Evolutionary conservation across 2,329 filamentous ascomycete species (phyloP).

Genomic region (Neurospora crassa): DNA sequence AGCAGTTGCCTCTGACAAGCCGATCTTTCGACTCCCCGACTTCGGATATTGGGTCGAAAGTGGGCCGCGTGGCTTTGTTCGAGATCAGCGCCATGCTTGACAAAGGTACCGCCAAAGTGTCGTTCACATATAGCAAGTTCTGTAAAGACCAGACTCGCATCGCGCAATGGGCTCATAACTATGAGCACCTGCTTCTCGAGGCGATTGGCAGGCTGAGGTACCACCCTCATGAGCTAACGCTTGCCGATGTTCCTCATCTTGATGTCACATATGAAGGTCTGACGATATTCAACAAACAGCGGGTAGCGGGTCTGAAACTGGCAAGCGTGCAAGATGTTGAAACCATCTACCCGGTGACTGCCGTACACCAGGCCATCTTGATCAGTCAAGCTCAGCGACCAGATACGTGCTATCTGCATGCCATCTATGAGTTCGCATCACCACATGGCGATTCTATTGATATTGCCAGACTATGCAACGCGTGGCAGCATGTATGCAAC

Average conservation of each 20-base stretch:
- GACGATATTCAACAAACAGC: slow-evolving; percentile 31
- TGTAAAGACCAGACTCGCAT: slow-evolving; percentile 34
- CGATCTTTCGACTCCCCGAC: slow-evolving; percentile 27
- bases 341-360: slow-evolving; percentile 37
- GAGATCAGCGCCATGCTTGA: slow-evolving; percentile 40
- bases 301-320: slow-evolving; percentile 31
- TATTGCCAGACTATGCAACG: slow-evolving; percentile 34
- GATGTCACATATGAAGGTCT: slow-evolving; percentile 38
- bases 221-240: slow-evolving; percentile 37
- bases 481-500: slow-evolving; percentile 40
- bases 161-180: slow-evolving; percentile 35
- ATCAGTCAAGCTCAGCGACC: slow-evolving; percentile 33
- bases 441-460: slow-evolving; percentile 30
- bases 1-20: slow-evolving; percentile 33
- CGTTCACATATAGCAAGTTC: slow-evolving; percentile 34
- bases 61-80: slow-evolving; percentile 41
- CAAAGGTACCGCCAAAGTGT: slow-evolving; percentile 33
- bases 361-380: slow-evolving; percentile 39
- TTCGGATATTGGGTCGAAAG: slow-evolving; percentile 34
- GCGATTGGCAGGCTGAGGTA: slow-evolving; percentile 31
- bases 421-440: slow-evolving; percentile 37
- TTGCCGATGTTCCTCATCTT: slow-evolving; percentile 39
- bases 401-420: slow-evolving; percentile 33
- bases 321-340: slow-evolving; percentile 36
- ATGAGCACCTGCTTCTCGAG: slow-evolving; percentile 36